Conservation (phyloP, 768 basidiomycete genomes). For the Leccinum olivaceopallidum region DNA sequence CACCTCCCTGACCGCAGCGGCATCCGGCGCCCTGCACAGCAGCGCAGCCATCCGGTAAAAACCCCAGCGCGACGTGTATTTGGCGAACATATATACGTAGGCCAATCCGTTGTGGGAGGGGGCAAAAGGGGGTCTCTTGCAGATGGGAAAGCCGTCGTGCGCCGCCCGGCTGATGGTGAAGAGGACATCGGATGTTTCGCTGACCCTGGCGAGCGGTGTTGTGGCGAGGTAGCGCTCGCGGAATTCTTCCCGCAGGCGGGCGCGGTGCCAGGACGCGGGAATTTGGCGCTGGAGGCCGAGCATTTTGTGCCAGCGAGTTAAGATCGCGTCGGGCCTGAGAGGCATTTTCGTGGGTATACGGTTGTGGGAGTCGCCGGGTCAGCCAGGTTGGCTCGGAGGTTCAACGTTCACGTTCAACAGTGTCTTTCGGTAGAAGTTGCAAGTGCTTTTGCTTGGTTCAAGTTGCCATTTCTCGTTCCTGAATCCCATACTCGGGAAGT, state of each 20-base stretch:
- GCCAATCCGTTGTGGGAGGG: conserved; percentile 12
- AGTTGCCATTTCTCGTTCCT: no score
- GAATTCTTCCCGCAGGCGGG: conserved; percentile 11
- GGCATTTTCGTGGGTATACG: conserved; percentile 3
- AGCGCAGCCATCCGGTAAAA: conserved; percentile 16
- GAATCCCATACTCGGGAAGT: no score
- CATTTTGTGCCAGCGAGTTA: conserved; percentile 11
- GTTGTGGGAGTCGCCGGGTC: not conserved
- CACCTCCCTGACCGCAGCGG: conserved; percentile 13
- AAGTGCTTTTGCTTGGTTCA: no score
- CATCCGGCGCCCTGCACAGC: conserved; percentile 14
- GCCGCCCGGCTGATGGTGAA: conserved; percentile 16
- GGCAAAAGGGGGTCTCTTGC: conserved; percentile 15
- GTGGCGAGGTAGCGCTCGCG: conserved; percentile 11
- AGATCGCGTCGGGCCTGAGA: conserved; percentile 9
- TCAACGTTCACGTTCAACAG: conserved; percentile 1
- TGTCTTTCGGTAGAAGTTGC: not conserved
- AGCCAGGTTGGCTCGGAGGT: conserved; percentile 2
- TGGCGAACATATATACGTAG: conserved; percentile 14
- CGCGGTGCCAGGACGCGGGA: conserved; percentile 6
- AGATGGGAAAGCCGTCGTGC: conserved; percentile 11
- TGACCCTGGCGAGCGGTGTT: conserved; percentile 13
- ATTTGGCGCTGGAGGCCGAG: conserved; percentile 12
- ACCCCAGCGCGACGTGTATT: conserved; percentile 16
- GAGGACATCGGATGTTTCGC: conserved; percentile 15